Evolutionary conservation across 2,329 filamentous ascomycete genomes (phyloP), one percentile per base, ranked within the genome.

Genomic region (Trichoderma atrobrunneum): DNA sequence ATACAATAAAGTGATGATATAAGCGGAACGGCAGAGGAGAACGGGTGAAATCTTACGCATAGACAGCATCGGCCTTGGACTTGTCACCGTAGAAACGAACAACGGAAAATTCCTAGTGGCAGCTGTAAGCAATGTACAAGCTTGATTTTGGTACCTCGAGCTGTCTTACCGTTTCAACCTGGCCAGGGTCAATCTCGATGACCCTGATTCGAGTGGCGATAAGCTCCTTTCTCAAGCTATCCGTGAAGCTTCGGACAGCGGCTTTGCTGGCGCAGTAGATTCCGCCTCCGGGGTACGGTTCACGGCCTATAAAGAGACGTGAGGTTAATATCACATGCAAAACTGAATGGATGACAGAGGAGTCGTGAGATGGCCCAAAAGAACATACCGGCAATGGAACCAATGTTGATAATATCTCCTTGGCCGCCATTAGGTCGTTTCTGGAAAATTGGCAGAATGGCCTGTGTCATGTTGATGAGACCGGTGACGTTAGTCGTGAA

Each of bases 221-320:
- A 73, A 97, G 87, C 83, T 98, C 95, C 80, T 91, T 93, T 76
- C 95, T 87, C 80, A 98, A 82, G 12, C 91, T 88, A 71, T 97
- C 94, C 0, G 93, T 94, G 83, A 97, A 97, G 76, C 88, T 92
- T 76, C 92, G 89, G 71, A 97, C 92, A 1, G 95, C 95, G 24
- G 94, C 93, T 84, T 98, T 98, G 73, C 93, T 95, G 1, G 94
- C 93, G 81, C 95, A 97, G 87, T 98, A 98, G 79, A 97, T 97
- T 80, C 91, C 90, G 32, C 95, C 95, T 64, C 94, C 93, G 1
- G 90, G 86, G 81, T 97, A 98, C 12, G 93, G 88, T 77, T 97
- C 94, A 59, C 94, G 88, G 34, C 94, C 82, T 81, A n/a, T 34
- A 30, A 24, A 43, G 30, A 39, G 12, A 28, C 43, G 3, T 2